Evolutionary conservation across 1,284 basidiomycete species (phyloP), one percentile per base, ranked within the genome.

Genomic region (Trametes sp.): DNA sequence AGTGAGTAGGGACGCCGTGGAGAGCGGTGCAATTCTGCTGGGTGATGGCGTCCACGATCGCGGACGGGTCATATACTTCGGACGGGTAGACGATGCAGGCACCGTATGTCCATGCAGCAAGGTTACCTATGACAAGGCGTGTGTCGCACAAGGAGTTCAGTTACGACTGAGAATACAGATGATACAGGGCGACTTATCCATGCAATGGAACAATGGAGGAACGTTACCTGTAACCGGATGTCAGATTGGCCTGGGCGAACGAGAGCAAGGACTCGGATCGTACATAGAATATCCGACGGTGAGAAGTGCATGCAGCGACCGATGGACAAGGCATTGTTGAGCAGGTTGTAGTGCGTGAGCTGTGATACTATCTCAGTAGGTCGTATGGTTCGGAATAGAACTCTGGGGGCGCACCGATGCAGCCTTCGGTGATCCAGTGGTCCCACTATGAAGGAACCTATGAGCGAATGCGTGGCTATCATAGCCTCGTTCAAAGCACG

Each of bases 1-100:
- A 94, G 72, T 94, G 93, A 0, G 93, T 93, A 0, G 93, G 93
- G 1, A 95, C 93, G 9, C 93, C 93, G 69, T 95, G 92, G 54
- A 95, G 76, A 0, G 89, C 90, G 0, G 92, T 94, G 61, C 91
- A 93, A 59, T 78, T 78, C 69, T 94, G 91, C 35, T 82, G 78
- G 7, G 82, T 74, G 16, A 94, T 76, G 0, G 92, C 84, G 59
- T 92, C 84, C 44, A 93, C 85, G 59, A 90, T 86, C 11, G 86
- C 79, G 41, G 76, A 75, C 0, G 93, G 86, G 68, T 91, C 77
- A 71, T 84, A 94, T 0, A 81, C 78, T 51, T 87, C 84, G 1
- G 90, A 87, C 0, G 92, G 83, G 70, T 94, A 95, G 9, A 95
- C 89, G 48, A 94, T 81, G 60, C 84, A 87, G 10, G 88, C 81